These are phyloP conservation scores for Massarina eburnea DNA, from an alignment of 2,329 filamentous ascomycete genomes.

Conservation along the genomic window DNA sequence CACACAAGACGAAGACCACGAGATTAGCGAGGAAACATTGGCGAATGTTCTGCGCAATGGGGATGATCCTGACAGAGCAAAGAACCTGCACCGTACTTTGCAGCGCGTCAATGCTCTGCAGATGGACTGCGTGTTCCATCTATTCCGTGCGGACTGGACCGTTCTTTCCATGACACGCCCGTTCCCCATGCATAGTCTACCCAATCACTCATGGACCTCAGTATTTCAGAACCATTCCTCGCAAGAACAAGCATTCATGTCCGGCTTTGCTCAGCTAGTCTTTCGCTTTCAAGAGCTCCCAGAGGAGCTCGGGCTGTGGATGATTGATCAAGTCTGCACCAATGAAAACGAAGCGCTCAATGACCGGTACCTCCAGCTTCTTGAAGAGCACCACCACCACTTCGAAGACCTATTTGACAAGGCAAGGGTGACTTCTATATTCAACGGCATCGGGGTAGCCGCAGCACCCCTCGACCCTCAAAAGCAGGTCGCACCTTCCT, in stretches of 20 bases:
- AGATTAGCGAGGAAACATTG: slow-evolving; percentile 28
- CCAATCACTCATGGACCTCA: slow-evolving; percentile 35
- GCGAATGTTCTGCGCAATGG: slow-evolving; percentile 57
- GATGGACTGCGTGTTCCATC: slow-evolving; percentile 57
- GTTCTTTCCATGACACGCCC: not conserved
- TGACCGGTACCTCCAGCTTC: slow-evolving; percentile 36
- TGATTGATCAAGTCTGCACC: slow-evolving; percentile 42
- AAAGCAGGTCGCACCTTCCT: slow-evolving; percentile 6
- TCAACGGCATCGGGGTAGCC: slow-evolving; percentile 60
- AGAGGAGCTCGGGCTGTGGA: slow-evolving; percentile 45
- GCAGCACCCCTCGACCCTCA: slow-evolving; percentile 1
- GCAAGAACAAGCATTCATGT: slow-evolving; percentile 45
- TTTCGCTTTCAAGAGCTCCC: slow-evolving; percentile 42
- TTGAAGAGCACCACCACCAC: slow-evolving; percentile 23
- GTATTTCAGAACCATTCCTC: slow-evolving; percentile 28
- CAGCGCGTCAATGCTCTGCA: slow-evolving; percentile 62
- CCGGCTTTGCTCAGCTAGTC: slow-evolving; percentile 46
- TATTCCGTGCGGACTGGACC: slow-evolving; percentile 45
- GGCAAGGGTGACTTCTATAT: slow-evolving; percentile 52
- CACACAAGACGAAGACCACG: slow-evolving; percentile 3
- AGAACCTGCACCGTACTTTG: slow-evolving; percentile 59
- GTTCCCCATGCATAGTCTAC: slow-evolving; percentile 25
- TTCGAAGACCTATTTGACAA: slow-evolving; percentile 44
- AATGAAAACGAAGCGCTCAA: slow-evolving; percentile 39
- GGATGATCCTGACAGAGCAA: slow-evolving; percentile 67